Evolutionary conservation across 2,329 filamentous ascomycete genomes (phyloP).

Genomic region (Leptographium procerum): DNA sequence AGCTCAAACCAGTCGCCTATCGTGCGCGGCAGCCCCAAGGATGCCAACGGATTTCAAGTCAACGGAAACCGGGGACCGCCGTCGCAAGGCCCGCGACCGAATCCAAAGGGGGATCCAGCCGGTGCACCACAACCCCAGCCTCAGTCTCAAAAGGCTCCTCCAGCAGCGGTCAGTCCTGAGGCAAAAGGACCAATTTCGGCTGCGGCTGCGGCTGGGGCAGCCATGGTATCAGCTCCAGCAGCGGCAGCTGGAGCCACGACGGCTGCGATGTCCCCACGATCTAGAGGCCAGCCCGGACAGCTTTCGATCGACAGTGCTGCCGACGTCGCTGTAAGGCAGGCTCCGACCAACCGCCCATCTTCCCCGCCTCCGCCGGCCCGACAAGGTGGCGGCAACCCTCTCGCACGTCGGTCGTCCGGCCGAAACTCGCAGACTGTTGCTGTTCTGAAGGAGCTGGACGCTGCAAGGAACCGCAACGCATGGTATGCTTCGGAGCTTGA

Average conservation of each 20-base stretch:
- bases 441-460: conserved; percentile 76
- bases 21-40: conserved; percentile 26
- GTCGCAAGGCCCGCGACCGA: conserved; percentile 9
- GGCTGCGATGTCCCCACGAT: conserved; percentile 15
- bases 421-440: conserved; percentile 58
- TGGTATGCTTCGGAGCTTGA: conserved; percentile 97
- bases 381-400: conserved; percentile 41
- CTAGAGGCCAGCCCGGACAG: conserved; percentile 44
- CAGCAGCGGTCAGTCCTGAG: background rate
- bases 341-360: conserved; percentile 28
- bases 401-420: conserved; percentile 48
- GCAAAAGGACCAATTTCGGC: background rate
- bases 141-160: background rate
- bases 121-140: background rate
- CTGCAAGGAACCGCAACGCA: conserved; percentile 73
- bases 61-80: conserved; percentile 35
- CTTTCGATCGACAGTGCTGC: conserved; percentile 58
- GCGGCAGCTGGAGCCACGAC: background rate
- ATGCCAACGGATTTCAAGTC: conserved; percentile 33
- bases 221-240: conserved; percentile 5
- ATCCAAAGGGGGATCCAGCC: background rate
- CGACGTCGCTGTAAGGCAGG: conserved; percentile 40
- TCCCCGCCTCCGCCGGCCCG: conserved; percentile 49
- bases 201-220: conserved; percentile 7
- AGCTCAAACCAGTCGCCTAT: conserved; percentile 30